Evolutionary conservation across 805 yeast species (phyloP), one percentile per base, ranked within the genome.

Genomic region (Metschnikowia gelsemii): DNA sequence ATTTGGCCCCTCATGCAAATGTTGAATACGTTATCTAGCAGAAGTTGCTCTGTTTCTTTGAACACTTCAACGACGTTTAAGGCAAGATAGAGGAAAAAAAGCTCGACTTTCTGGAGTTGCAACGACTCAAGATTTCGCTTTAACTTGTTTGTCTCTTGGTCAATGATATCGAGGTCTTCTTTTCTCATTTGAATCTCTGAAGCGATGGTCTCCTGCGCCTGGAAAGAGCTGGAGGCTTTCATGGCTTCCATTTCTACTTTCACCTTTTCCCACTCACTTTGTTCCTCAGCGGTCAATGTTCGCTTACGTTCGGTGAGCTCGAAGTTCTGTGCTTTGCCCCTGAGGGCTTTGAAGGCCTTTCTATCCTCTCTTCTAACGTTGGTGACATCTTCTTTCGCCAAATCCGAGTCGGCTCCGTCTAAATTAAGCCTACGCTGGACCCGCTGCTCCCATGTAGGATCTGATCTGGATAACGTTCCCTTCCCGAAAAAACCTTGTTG

Each of bases 401-500:
- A 54, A 33, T 42, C 59, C 4, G 18, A 6, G 16, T 16, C 23
- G 14, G 44, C 40, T 56, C 36, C 72, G 19, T 61, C 73, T 27
- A 77, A 55, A 11, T 75, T 73, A 16, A 41, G 44, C 36, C 44
- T 41, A 34, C 80, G 69, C 26, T 42, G 62, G 1, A 87, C 79
- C 40, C 97, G 71, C n/a, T 68, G 70, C 32, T 58, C 62, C 97
- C 98, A 93, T 0, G 96, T 79, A 0, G 99, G 96, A 57, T 93
- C 97, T 43, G 95, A 84, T 49, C 99, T 71, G 25, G 96, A 86
- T 32, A 89, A 66, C 2, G 78, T 76, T 2, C 98, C 99, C 56
- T 91, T 93, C 5, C 99, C 99, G 58, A 88, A 93, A 57, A 89
- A 93, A 1, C 99, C 99, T 51, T 75, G 75, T 13, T 70, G 63